phyloP scores from a whole-genome alignment of 2,329 filamentous ascomycete species.

The Botrytis sinoallii region DNA sequence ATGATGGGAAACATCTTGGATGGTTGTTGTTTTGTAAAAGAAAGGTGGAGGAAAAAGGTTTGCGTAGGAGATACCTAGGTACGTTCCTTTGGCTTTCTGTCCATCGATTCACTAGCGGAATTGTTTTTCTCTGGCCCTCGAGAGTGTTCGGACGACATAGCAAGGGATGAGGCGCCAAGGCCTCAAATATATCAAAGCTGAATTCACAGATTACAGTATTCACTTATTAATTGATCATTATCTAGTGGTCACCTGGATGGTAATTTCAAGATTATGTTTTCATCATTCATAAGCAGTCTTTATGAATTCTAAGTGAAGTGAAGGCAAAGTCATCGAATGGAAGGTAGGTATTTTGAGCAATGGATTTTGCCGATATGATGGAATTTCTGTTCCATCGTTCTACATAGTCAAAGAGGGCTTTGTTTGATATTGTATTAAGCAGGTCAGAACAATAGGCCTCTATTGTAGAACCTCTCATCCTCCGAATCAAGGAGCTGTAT shows the following conservation, averaged over 20 bases:
- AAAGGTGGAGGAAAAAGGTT: neutral
- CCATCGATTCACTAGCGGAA: neutral
- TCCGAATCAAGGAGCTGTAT: too few relatives aligned
- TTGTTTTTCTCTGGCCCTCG: neutral
- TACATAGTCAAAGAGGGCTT: neutral
- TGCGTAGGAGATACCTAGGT: neutral
- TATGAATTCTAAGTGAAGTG: neutral
- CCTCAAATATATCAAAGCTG: neutral
- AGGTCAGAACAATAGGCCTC: neutral
- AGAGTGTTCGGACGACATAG: neutral
- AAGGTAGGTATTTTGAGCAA: neutral
- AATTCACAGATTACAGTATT: neutral
- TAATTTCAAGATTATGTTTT: neutral
- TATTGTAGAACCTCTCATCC: neutral
- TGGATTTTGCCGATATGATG: neutral
- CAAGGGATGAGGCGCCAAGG: neutral
- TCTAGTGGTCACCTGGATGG: neutral
- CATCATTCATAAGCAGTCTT: neutral
- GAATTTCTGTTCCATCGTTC: neutral
- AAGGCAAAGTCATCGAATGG: neutral
- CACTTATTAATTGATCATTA: neutral
- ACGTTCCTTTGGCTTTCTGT: neutral
- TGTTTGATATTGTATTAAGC: rapidly evolving
- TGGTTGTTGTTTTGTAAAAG: neutral
- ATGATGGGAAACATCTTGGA: conserved; percentile 12